Evolutionary conservation across 192 early-diverging fungal species (phyloP).

Genomic region (Coemansia sp.): DNA sequence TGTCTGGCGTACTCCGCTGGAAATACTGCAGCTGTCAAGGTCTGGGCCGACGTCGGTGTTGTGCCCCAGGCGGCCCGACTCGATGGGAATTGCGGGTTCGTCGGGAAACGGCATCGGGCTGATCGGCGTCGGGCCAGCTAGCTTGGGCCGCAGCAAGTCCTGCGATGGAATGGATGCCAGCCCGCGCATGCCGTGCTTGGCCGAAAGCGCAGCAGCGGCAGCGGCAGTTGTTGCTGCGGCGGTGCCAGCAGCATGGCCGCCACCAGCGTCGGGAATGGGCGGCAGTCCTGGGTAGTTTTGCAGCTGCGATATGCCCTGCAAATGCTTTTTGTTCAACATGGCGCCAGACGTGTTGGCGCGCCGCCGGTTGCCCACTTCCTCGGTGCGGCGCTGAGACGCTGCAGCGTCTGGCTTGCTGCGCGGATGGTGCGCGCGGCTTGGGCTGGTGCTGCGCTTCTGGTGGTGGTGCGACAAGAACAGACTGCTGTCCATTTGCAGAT

Average conservation of each 20-base stretch:
- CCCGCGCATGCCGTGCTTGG: slow-evolving; percentile 24
- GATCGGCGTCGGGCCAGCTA: slow-evolving; percentile 12
- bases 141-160: slow-evolving; percentile 23
- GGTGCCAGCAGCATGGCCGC: background rate
- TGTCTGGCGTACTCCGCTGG: background rate
- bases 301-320: slow-evolving; percentile 43
- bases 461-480: slow-evolving; percentile 47
- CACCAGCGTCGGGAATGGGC: slow-evolving; percentile 20
- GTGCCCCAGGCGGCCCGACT: slow-evolving; percentile 9
- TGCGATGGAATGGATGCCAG: slow-evolving; percentile 50
- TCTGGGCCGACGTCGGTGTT: slow-evolving; percentile 17
- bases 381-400: slow-evolving; percentile 35
- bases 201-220: slow-evolving; percentile 6
- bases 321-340: slow-evolving; percentile 51
- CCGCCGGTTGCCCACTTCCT: slow-evolving; percentile 38
- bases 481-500: slow-evolving; percentile 44
- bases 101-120: slow-evolving; percentile 50
- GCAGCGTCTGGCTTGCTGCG: slow-evolving; percentile 25
- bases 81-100: slow-evolving; percentile 16
- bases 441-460: slow-evolving; percentile 47
- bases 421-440: slow-evolving; percentile 16
- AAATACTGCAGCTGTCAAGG: slow-evolving; percentile 9
- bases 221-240: too few species aligned
- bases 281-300: slow-evolving; percentile 37
- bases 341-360: slow-evolving; percentile 49